A percentile compares a stretch with the other conserved stretches of the same genome.
Conservation (phyloP, 495 filamentous ascomycete species). For the Lophiotrema nucula region DNA sequence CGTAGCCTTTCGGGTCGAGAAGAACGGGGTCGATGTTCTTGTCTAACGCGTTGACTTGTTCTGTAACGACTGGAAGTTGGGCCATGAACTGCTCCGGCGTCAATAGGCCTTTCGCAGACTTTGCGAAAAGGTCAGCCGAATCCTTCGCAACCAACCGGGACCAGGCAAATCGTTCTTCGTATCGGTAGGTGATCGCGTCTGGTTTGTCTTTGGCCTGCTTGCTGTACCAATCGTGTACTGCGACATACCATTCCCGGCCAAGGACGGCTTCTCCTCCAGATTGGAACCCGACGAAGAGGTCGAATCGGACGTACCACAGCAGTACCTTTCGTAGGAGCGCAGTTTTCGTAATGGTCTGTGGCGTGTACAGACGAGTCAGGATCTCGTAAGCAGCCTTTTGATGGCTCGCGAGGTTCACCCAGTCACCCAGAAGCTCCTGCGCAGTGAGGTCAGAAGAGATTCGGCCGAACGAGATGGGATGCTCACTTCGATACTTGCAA, state of each 20-base stretch:
- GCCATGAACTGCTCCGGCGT: constrained; percentile 61
- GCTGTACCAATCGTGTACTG: constrained; percentile 60
- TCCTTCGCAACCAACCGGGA: constrained; percentile 76
- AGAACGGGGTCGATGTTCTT: constrained; percentile 58
- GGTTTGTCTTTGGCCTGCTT: constrained; percentile 60
- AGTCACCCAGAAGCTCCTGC: constrained; percentile 93
- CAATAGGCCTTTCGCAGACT: constrained; percentile 60
- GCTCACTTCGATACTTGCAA: constrained; percentile 88
- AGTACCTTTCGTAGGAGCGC: constrained; percentile 69
- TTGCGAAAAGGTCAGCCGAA: constrained; percentile 75
- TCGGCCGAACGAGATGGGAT: not conserved
- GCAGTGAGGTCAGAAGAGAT: not conserved
- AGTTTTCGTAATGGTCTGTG: constrained; percentile 69
- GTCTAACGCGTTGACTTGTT: constrained; percentile 57
- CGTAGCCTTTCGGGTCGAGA: constrained; percentile 55
- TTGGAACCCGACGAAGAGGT: constrained; percentile 79
- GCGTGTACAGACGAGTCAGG: constrained; percentile 72
- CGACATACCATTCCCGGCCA: constrained; percentile 75
- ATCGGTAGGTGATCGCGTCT: constrained; percentile 60
- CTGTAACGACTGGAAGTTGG: constrained; percentile 58
- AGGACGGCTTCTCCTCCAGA: constrained; percentile 73
- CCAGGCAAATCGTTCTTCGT: constrained; percentile 62
- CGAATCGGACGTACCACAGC: constrained; percentile 86
- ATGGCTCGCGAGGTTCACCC: constrained; percentile 87
- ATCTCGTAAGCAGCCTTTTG: constrained; percentile 86